Conservation (phyloP, 1,139 yeast genomes). For the Pichia sp. region DNA sequence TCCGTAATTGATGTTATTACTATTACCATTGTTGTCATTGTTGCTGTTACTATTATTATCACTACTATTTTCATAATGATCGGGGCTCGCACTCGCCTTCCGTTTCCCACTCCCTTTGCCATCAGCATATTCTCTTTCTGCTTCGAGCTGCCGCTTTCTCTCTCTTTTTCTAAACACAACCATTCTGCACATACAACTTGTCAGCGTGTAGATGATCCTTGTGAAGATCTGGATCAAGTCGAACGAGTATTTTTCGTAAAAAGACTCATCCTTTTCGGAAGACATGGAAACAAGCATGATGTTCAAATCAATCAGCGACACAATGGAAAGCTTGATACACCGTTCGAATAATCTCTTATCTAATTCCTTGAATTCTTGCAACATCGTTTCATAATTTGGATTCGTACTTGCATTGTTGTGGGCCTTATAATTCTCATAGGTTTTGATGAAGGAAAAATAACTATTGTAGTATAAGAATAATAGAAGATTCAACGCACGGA, state of each 20-base stretch:
- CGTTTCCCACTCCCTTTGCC: background rate
- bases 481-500: constrained; percentile 13
- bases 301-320: constrained; percentile 19
- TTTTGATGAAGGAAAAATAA: constrained; percentile 13
- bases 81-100: background rate
- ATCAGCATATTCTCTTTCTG: background rate
- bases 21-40: background rate
- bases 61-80: background rate
- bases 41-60: background rate
- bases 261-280: constrained; percentile 17
- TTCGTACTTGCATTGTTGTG: background rate
- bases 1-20: background rate
- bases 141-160: background rate
- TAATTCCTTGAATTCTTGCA: constrained; percentile 7
- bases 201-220: constrained; percentile 17
- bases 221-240: constrained; percentile 25
- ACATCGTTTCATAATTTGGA: background rate
- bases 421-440: constrained; percentile 3
- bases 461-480: constrained; percentile 15
- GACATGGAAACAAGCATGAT: constrained; percentile 17
- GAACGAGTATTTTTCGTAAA: constrained; percentile 19
- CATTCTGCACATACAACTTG: constrained; percentile 14
- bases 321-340: constrained; percentile 12
- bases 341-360: constrained; percentile 10
- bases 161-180: constrained; percentile 6